These are phyloP conservation scores for Stipa capillata DNA, from an alignment of 176 grass and related monocot species.

Conservation along the genomic window DNA sequence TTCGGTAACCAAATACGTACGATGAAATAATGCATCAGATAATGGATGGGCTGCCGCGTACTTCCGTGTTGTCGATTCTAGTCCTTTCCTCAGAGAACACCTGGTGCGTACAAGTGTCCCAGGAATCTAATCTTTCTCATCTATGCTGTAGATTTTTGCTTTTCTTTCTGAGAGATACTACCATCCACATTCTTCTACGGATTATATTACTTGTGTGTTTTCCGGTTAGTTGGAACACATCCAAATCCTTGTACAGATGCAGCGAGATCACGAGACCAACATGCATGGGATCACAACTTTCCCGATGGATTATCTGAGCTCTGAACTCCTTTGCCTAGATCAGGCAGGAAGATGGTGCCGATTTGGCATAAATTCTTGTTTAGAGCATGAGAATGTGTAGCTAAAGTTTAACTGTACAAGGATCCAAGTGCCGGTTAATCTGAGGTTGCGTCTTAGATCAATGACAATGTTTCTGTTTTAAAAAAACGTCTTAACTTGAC, in stretches of 20 bases:
- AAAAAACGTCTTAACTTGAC: too few relatives aligned
- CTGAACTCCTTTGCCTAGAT: not conserved
- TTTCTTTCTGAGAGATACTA: not conserved
- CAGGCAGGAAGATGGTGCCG: not conserved
- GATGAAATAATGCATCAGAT: not conserved
- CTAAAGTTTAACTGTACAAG: too few relatives aligned
- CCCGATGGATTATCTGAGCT: not conserved
- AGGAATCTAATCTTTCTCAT: not conserved
- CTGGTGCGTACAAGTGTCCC: not conserved
- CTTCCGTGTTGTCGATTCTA: not conserved
- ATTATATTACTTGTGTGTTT: too few relatives aligned
- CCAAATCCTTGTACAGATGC: not conserved
- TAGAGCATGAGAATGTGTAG: too few relatives aligned
- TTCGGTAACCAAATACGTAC: not conserved
- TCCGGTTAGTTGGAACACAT: too few relatives aligned
- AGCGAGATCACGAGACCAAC: not conserved
- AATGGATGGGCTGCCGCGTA: not conserved
- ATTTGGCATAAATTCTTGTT: too few relatives aligned
- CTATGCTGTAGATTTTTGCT: not conserved
- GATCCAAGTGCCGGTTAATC: too few relatives aligned
- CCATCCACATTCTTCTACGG: too few relatives aligned
- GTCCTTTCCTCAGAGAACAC: not conserved
- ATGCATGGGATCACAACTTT: too few relatives aligned
- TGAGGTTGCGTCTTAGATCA: too few relatives aligned
- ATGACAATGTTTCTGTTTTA: too few relatives aligned